A percentile compares a stretch with the other conserved stretches of the same genome.
Conservation (phyloP, 2,329 filamentous ascomycete species). For the Cytospora piceicola region DNA sequence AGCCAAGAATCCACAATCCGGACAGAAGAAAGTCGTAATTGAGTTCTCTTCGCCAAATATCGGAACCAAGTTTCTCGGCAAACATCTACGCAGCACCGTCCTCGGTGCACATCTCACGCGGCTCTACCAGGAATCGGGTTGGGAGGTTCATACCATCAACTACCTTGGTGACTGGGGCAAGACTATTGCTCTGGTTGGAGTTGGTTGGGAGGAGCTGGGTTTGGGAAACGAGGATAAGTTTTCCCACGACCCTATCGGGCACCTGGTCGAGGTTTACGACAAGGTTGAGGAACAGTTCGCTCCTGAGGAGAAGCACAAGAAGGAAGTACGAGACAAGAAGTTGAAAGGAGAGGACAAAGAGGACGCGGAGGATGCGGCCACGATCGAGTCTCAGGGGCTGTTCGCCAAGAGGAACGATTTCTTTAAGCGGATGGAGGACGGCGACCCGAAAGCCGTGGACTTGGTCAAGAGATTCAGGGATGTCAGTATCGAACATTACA, state of each 20-base stretch:
- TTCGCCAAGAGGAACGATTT: constrained; percentile 62
- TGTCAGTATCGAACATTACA: constrained; percentile 62
- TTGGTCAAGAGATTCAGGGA: constrained; percentile 64
- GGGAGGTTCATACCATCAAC: constrained; percentile 73
- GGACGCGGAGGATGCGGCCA: constrained; percentile 44
- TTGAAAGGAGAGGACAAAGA: constrained; percentile 7
- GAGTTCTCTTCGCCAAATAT: constrained; percentile 80
- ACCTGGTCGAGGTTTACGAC: constrained; percentile 74
- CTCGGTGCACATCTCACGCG: constrained; percentile 75
- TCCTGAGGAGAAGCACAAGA: constrained; percentile 64
- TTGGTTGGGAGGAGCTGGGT: constrained; percentile 71
- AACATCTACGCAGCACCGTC: constrained; percentile 76
- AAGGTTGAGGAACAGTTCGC: constrained; percentile 66
- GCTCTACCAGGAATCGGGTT: constrained; percentile 69
- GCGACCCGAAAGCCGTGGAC: constrained; percentile 58
- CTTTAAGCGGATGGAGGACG: constrained; percentile 65
- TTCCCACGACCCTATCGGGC: constrained; percentile 68
- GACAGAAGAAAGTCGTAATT: constrained; percentile 59
- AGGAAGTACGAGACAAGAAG: constrained; percentile 52
- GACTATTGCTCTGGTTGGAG: constrained; percentile 68
- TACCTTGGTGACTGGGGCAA: constrained; percentile 82
- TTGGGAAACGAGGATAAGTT: constrained; percentile 61
- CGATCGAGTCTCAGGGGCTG: constrained; percentile 48
- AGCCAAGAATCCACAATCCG: constrained; percentile 40
- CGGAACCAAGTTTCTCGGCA: constrained; percentile 75